phyloP scores from a whole-genome alignment of 345 rosid genomes.

The Acer saccharum region DNA sequence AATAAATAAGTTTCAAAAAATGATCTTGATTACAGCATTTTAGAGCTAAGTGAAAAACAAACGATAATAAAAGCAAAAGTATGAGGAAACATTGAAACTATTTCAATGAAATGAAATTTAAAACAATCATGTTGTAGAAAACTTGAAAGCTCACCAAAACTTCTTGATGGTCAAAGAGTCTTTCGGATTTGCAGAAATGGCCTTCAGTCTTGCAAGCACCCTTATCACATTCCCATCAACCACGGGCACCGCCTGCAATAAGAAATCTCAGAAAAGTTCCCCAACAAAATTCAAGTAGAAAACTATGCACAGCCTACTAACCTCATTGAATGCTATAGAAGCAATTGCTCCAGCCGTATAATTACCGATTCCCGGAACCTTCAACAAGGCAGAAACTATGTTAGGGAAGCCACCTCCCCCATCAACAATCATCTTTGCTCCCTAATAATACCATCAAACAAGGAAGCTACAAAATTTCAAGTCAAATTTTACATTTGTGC shows the following conservation, averaged over 20 bases:
- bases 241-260: conserved; percentile 60
- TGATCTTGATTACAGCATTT: background rate
- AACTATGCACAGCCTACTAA: conserved; percentile 28
- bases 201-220: conserved; percentile 72
- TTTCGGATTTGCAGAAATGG: conserved; percentile 87
- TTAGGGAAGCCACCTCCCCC: conserved; percentile 55
- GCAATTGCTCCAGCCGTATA: conserved; percentile 81
- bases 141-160: conserved; percentile 59
- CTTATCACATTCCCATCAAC: conserved; percentile 79
- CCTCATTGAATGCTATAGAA: conserved; percentile 79
- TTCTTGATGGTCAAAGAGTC: conserved; percentile 53
- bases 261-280: conserved; percentile 13
- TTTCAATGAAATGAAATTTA: background rate
- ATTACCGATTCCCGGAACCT: conserved; percentile 75
- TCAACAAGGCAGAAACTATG: conserved; percentile 44
- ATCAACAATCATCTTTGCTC: conserved; percentile 63
- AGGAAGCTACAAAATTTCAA: background rate
- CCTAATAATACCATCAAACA: conserved; percentile 36
- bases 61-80: background rate
- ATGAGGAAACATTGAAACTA: background rate
- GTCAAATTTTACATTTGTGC: background rate
- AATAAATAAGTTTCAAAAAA: background rate
- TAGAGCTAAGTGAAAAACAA: background rate
- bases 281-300: conserved; percentile 4
- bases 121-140: conserved; percentile 8